phyloP scores from a whole-genome alignment of 2,329 filamentous ascomycete genomes.

The Furcasterigmium sp. region DNA sequence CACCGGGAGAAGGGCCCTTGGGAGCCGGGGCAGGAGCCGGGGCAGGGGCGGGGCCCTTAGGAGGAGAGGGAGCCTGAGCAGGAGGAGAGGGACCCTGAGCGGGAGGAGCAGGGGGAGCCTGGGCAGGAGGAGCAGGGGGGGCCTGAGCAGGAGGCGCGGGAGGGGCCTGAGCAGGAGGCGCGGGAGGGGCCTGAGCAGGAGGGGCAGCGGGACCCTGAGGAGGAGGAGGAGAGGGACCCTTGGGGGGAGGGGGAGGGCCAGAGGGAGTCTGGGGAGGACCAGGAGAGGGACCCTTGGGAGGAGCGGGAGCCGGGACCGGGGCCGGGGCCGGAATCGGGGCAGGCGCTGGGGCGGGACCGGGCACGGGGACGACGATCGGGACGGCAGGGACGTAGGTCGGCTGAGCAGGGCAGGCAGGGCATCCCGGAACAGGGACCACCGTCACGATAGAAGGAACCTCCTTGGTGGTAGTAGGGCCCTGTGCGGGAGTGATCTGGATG shows the following conservation, averaged over 20 bases:
- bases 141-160: neutral
- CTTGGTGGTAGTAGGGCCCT: neutral
- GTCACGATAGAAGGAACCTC: neutral
- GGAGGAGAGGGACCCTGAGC: too few relatives aligned
- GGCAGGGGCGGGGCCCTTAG: neutral
- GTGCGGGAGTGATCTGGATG: neutral
- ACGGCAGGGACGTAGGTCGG: neutral
- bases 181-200: neutral
- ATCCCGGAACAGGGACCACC: slow-evolving; percentile 1
- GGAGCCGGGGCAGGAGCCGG: slow-evolving; percentile 1
- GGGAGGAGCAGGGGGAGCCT: slow-evolving; percentile 1
- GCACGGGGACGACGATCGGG: neutral
- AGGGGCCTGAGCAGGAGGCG: neutral
- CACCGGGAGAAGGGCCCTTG: too few relatives aligned
- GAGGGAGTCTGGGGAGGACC: neutral
- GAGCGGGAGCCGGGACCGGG: neutral
- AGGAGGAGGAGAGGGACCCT: neutral
- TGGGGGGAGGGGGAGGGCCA: neutral
- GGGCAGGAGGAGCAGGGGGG: neutral
- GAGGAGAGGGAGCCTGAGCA: neutral
- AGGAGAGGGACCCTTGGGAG: neutral
- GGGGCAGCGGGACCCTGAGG: neutral
- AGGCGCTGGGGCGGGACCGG: neutral
- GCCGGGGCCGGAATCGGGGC: neutral
- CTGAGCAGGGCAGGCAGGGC: slow-evolving; percentile 3